phyloP scores from a whole-genome alignment of 345 rosid species.

The Abelmoschus esculentus region DNA sequence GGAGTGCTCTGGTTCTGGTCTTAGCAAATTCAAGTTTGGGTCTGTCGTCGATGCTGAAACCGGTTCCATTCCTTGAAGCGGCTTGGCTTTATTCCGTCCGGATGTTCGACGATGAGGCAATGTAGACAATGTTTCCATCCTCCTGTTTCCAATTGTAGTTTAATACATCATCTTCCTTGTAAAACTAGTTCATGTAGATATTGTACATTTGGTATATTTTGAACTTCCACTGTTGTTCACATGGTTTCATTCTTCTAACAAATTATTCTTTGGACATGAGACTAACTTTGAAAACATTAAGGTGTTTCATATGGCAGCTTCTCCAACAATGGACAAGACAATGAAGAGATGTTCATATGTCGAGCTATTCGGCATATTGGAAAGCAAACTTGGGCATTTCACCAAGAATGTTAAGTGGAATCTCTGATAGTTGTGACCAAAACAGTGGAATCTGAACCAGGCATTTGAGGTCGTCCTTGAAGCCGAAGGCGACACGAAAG shows the following conservation, averaged over 20 bases:
- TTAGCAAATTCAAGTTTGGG: neutral
- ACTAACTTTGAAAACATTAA: neutral
- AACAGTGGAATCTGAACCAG: neutral
- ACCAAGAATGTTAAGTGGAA: too few species aligned
- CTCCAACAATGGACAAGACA: neutral
- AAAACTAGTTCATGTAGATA: neutral
- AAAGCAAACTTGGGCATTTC: neutral
- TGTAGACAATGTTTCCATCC: neutral
- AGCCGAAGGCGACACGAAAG: neutral
- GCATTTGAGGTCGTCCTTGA: neutral
- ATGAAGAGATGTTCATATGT: neutral
- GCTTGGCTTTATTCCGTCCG: neutral
- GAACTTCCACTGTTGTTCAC: neutral
- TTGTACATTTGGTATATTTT: neutral
- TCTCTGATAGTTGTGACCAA: too few species aligned
- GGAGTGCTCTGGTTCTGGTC: conserved; percentile 19
- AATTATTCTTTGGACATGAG: neutral
- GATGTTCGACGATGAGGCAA: neutral
- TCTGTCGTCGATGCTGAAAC: conserved; percentile 7
- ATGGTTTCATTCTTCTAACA: neutral
- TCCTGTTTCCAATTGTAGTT: neutral
- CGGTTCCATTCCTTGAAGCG: conserved; percentile 1
- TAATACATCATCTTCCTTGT: neutral
- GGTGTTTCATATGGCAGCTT: neutral
- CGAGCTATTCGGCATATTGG: neutral